Evolutionary conservation across 768 basidiomycete genomes (phyloP).

Genomic region (Antrodiella citrinella): DNA sequence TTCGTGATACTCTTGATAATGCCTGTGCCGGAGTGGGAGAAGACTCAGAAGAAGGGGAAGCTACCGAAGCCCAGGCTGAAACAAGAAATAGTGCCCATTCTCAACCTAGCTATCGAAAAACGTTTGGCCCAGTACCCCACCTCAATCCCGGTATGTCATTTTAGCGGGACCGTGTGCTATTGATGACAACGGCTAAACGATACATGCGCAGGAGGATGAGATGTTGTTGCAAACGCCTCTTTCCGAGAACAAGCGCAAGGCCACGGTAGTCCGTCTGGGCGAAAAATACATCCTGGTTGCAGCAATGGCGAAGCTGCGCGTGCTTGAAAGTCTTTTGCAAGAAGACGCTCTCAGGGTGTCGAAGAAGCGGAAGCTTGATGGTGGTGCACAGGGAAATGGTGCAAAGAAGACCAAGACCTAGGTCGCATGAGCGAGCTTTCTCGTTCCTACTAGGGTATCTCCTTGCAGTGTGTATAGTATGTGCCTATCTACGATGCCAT

Average conservation of each 20-base stretch:
- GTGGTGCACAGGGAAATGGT: not conserved
- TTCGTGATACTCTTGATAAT: conserved; percentile 59
- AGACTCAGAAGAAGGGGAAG: conserved; percentile 50
- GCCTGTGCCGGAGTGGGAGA: conserved; percentile 49
- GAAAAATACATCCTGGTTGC: conserved; percentile 61
- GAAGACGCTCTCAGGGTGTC: not conserved
- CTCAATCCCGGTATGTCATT: conserved; percentile 44
- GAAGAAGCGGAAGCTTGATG: not conserved
- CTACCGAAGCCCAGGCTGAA: conserved; percentile 69
- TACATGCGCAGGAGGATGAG: conserved; percentile 54
- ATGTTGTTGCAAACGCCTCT: conserved; percentile 27
- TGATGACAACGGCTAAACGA: conserved; percentile 1
- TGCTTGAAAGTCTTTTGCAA: not conserved
- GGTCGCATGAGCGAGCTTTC: not conserved
- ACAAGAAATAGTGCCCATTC: conserved; percentile 34
- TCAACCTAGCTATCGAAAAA: conserved; percentile 38
- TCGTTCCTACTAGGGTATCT: no score
- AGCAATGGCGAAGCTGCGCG: not conserved
- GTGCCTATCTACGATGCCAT: no score
- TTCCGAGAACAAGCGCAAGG: conserved; percentile 44
- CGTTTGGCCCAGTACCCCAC: conserved; percentile 53
- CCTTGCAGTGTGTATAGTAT: no score
- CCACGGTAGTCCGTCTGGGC: conserved; percentile 66
- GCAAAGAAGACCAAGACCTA: not conserved
- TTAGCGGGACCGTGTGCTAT: no score